Evolutionary conservation across 345 rosid genomes (phyloP).

Genomic region (Cardiospermum halicacabum): DNA sequence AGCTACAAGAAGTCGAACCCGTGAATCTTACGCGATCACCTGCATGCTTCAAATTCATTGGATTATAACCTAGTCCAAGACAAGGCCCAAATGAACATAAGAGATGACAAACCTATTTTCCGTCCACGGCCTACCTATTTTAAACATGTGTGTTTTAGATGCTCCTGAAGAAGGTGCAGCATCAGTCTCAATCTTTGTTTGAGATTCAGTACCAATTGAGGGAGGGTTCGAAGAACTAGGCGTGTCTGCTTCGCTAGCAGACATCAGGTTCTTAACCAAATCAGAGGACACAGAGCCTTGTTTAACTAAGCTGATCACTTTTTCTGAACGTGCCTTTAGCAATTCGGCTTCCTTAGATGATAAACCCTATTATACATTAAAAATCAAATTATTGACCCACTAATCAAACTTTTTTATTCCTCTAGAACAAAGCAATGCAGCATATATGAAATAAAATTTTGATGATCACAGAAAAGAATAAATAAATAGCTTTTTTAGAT

Average conservation of each 20-base stretch:
- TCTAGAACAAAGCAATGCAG: not conserved
- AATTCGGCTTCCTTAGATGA: constrained; percentile 77
- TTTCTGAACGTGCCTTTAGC: constrained; percentile 55
- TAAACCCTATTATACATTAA: constrained; percentile 51
- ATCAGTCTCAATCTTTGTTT: constrained; percentile 50
- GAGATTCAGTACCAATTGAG: constrained; percentile 50
- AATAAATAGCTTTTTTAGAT: not conserved
- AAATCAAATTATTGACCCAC: constrained; percentile 19
- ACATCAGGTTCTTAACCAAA: constrained; percentile 35
- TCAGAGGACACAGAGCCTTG: constrained; percentile 41
- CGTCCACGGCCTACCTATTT: constrained; percentile 36
- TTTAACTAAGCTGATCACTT: constrained; percentile 44
- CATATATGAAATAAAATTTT: constrained; percentile 3
- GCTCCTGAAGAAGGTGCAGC: constrained; percentile 44
- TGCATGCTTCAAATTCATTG: constrained; percentile 27
- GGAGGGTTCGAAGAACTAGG: constrained; percentile 47
- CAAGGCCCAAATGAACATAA: constrained; percentile 1
- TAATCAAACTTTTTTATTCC: constrained; percentile 11
- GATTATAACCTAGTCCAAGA: constrained; percentile 20
- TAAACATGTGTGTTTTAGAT: constrained; percentile 48
- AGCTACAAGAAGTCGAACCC: constrained; percentile 39
- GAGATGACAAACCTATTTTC: constrained; percentile 1
- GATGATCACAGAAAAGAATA: not conserved
- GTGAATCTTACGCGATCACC: constrained; percentile 75
- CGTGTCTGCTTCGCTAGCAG: constrained; percentile 48